phyloP scores from a whole-genome alignment of 2,329 filamentous ascomycete species.

The Zelopaecilomyces penicillatus region DNA sequence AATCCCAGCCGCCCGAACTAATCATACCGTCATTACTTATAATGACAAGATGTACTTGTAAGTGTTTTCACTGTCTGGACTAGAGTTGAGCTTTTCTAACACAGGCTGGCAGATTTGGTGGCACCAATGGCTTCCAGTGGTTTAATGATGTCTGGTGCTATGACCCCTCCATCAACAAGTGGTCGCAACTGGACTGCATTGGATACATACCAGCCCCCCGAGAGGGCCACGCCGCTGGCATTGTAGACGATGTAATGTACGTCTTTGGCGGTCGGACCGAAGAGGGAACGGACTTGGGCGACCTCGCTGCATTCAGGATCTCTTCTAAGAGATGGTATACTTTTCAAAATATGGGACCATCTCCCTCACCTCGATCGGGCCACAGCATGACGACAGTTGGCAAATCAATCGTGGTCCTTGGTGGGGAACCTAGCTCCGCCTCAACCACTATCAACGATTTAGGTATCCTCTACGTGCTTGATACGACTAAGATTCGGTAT shows the following conservation, averaged over 20 bases:
- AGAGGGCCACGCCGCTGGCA: conserved; percentile 86
- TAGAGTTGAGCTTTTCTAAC: conserved; percentile 8
- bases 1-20: conserved; percentile 82
- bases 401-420: conserved; percentile 86
- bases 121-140: conserved; percentile 92
- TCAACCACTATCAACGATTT: conserved; percentile 74
- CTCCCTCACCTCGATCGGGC: conserved; percentile 84
- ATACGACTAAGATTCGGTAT: conserved; percentile 94
- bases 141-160: conserved; percentile 99
- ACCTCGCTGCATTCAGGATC: conserved; percentile 71
- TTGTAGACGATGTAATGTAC: conserved; percentile 99
- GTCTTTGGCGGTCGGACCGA: conserved; percentile 94
- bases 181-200: conserved; percentile 89
- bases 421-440: conserved; percentile 87
- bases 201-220: conserved; percentile 91
- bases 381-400: conserved; percentile 96
- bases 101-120: conserved; percentile 63
- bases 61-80: conserved; percentile 27
- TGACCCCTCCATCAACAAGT: conserved; percentile 72
- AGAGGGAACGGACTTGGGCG: conserved; percentile 84
- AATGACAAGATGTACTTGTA: conserved; percentile 92
- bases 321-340: conserved; percentile 92
- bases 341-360: conserved; percentile 98
- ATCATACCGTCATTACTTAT: conserved; percentile 85
- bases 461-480: conserved; percentile 81